These are phyloP conservation scores for Wallemia mellicola DNA, from an alignment of 1,284 basidiomycete species.

Conservation along the genomic window DNA sequence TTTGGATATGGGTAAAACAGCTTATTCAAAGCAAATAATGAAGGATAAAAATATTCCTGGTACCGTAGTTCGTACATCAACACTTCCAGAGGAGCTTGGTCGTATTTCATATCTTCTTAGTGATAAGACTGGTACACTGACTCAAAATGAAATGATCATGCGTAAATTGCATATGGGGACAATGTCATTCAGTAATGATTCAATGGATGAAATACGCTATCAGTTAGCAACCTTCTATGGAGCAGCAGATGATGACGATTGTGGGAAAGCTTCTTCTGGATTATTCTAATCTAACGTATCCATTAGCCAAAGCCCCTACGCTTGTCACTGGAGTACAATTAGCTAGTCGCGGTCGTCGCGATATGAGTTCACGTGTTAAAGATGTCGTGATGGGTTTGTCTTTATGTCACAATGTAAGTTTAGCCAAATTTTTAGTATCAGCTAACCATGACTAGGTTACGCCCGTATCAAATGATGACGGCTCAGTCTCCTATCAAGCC, in stretches of 20 bases:
- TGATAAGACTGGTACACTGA: constrained; percentile 93
- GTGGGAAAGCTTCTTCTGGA: not conserved
- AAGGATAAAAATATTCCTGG: constrained; percentile 69
- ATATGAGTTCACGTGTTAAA: constrained; percentile 79
- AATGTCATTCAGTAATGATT: constrained; percentile 80
- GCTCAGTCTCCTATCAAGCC: constrained; percentile 78
- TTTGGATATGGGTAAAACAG: constrained; percentile 97
- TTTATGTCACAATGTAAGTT: constrained; percentile 91
- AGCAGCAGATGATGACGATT: constrained; percentile 7
- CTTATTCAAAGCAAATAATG: constrained; percentile 87
- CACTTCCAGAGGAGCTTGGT: constrained; percentile 85
- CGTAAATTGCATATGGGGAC: constrained; percentile 97
- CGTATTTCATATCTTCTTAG: constrained; percentile 83
- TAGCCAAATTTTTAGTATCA: too few relatives aligned
- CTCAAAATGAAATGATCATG: constrained; percentile 98
- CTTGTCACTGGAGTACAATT: constrained; percentile 37
- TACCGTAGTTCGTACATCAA: constrained; percentile 87
- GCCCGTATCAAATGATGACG: constrained; percentile 77
- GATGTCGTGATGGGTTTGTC: constrained; percentile 82
- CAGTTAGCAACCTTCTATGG: constrained; percentile 58
- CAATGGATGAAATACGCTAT: constrained; percentile 90
- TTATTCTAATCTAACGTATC: not conserved
- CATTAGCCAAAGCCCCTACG: constrained; percentile 1
- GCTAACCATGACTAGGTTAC: too few relatives aligned
- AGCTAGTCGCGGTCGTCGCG: constrained; percentile 51